A percentile compares a stretch with the other conserved stretches of the same genome.
phyloP scores from a whole-genome alignment of 2,329 filamentous ascomycete genomes.

The Hypomyces rosellus region DNA sequence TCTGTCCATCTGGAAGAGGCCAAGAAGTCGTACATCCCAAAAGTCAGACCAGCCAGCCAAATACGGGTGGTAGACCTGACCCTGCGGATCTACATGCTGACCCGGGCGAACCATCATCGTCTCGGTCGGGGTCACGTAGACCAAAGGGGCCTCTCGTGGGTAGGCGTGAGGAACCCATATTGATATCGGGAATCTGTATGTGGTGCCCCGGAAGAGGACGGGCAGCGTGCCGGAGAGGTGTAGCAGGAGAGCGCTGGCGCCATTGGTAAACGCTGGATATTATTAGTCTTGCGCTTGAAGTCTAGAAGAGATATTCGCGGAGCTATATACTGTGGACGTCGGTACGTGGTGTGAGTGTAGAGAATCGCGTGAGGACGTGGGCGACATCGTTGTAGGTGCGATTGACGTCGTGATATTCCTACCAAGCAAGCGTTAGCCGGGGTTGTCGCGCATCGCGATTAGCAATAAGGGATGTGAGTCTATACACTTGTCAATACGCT shows the following conservation, averaged over 20 bases:
- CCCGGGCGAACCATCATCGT: conserved; percentile 87
- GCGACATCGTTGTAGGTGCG: conserved; percentile 89
- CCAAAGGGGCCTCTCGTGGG: conserved; percentile 75
- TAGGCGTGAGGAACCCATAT: conserved; percentile 93
- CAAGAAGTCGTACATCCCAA: conserved; percentile 65
- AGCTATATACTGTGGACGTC: conserved; percentile 80
- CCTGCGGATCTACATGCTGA: conserved; percentile 91
- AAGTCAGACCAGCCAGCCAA: conserved; percentile 82
- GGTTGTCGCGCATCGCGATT: neutral
- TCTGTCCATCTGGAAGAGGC: neutral
- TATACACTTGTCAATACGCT: conserved; percentile 74
- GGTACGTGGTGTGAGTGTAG: conserved; percentile 76
- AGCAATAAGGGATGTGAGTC: conserved; percentile 7
- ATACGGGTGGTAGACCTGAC: conserved; percentile 92
- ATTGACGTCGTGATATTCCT: conserved; percentile 94
- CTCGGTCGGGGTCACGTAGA: conserved; percentile 82
- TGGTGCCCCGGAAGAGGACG: conserved; percentile 81
- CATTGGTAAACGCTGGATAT: conserved; percentile 74
- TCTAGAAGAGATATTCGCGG: conserved; percentile 1
- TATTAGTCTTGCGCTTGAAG: conserved; percentile 6
- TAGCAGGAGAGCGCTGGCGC: conserved; percentile 76
- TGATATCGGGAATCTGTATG: conserved; percentile 85
- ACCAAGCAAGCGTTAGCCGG: conserved; percentile 6
- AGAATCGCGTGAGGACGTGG: conserved; percentile 70
- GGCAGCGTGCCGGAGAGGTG: conserved; percentile 83